Conservation (phyloP, 1,139 yeast species). For the Lodderomyces orthopsilosis region DNA sequence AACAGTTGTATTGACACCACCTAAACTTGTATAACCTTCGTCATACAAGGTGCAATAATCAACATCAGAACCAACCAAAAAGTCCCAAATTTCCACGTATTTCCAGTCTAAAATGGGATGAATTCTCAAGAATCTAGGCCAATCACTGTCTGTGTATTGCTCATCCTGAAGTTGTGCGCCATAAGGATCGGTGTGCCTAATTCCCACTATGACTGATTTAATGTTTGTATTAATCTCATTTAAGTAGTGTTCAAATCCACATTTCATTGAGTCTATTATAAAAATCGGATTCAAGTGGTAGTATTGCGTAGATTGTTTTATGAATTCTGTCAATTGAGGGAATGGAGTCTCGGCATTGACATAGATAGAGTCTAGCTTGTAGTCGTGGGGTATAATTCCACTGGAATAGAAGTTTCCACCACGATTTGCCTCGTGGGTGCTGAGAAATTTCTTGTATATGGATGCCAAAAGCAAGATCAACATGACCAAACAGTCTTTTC, state of each 20-base stretch:
- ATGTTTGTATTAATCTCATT: conserved; percentile 39
- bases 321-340: conserved; percentile 51
- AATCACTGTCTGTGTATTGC: conserved; percentile 74
- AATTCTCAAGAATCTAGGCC: conserved; percentile 81
- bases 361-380: conserved; percentile 57
- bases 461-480: conserved; percentile 63
- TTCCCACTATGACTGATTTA: conserved; percentile 75
- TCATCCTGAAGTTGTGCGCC: conserved; percentile 53
- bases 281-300: conserved; percentile 48
- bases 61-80: conserved; percentile 47
- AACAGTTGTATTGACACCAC: conserved; percentile 65
- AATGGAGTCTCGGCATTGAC: conserved; percentile 71
- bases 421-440: conserved; percentile 2
- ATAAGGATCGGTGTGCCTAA: conserved; percentile 77
- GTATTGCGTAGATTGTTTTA: conserved; percentile 35
- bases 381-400: conserved; percentile 25
- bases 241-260: conserved; percentile 64
- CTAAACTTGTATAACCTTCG: conserved; percentile 76
- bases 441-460: conserved; percentile 35
- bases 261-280: conserved; percentile 52
- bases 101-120: conserved; percentile 86
- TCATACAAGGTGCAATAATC: conserved; percentile 73
- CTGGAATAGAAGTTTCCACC: conserved; percentile 10
- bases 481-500: conserved; percentile 88
- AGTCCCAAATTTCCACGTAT: conserved; percentile 75